Evolutionary conservation across 768 basidiomycete species (phyloP).

Genomic region (Chlorophyllum brunneum): DNA sequence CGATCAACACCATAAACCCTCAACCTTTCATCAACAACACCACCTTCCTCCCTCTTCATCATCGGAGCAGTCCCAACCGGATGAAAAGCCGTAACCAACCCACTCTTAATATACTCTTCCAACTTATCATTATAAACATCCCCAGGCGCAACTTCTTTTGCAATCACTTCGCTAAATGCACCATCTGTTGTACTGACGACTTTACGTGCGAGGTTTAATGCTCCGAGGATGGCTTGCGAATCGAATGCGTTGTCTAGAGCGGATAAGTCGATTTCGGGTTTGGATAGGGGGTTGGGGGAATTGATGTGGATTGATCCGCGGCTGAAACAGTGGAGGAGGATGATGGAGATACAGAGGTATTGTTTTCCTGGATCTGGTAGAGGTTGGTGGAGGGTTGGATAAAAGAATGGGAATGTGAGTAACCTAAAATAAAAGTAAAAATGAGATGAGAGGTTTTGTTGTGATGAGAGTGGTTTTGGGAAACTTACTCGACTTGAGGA

Average conservation of each 20-base stretch:
- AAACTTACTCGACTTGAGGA: slow-evolving; percentile 9
- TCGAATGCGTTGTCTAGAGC: slow-evolving; percentile 14
- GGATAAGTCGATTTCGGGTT: slow-evolving; percentile 15
- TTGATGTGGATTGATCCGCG: slow-evolving; percentile 31
- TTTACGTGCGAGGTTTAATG: slow-evolving; percentile 11
- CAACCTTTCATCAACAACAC: slow-evolving; percentile 29
- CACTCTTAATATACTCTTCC: neutral
- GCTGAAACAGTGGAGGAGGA: slow-evolving; percentile 30
- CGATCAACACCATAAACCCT: slow-evolving; percentile 28
- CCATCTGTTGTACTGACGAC: slow-evolving; percentile 1
- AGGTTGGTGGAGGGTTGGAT: neutral
- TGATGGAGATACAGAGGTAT: slow-evolving; percentile 8
- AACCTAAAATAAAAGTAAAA: neutral
- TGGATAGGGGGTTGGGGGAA: slow-evolving; percentile 12
- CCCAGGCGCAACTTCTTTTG: slow-evolving; percentile 16
- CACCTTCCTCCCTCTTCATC: slow-evolving; percentile 24
- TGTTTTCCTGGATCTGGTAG: neutral
- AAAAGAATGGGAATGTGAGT: neutral
- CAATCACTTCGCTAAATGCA: slow-evolving; percentile 2
- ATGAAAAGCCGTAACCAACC: slow-evolving; percentile 1
- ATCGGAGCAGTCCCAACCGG: slow-evolving; percentile 23
- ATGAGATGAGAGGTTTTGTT: neutral
- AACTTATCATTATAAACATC: slow-evolving; percentile 19
- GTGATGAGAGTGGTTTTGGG: no score
- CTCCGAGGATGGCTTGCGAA: slow-evolving; percentile 17